phyloP scores from a whole-genome alignment of 257 asterid genomes.

The Fraxinus excelsior region DNA sequence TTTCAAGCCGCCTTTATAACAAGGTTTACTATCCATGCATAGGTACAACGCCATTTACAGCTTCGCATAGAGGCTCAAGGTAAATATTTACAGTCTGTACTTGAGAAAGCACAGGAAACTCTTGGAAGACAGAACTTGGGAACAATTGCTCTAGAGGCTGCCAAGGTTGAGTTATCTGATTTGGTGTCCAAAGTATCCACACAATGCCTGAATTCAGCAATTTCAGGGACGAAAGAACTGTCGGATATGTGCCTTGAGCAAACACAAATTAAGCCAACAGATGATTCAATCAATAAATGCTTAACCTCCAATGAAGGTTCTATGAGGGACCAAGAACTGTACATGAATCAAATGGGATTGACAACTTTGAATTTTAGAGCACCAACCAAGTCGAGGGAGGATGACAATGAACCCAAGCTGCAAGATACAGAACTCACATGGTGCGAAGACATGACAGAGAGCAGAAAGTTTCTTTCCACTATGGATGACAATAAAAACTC shows the following conservation, averaged over 20 bases:
- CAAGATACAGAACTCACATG: slow-evolving; percentile 43
- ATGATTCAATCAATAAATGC: slow-evolving; percentile 66
- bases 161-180: slow-evolving; percentile 71
- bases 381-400: slow-evolving; percentile 30
- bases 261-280: slow-evolving; percentile 48
- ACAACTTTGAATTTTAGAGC: slow-evolving; percentile 37
- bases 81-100: slow-evolving; percentile 71
- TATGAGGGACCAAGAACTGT: slow-evolving; percentile 50
- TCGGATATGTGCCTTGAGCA: slow-evolving; percentile 47
- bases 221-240: slow-evolving; percentile 48
- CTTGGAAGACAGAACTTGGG: slow-evolving; percentile 71
- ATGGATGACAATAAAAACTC: slow-evolving; percentile 34
- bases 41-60: slow-evolving; percentile 91
- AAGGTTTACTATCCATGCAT: slow-evolving; percentile 2
- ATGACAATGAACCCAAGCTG: slow-evolving; percentile 28
- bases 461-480: slow-evolving; percentile 30
- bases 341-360: slow-evolving; percentile 41
- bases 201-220: slow-evolving; percentile 59
- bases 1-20: background rate
- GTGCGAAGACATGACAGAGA: slow-evolving; percentile 51
- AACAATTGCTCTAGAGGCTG: slow-evolving; percentile 61
- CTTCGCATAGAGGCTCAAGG: slow-evolving; percentile 86
- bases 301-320: slow-evolving; percentile 61
- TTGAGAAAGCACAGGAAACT: slow-evolving; percentile 88
- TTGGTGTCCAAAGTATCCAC: slow-evolving; percentile 65